Conservation (phyloP, 2,329 filamentous ascomycete genomes). For the Gliomastix tumulicola region DNA sequence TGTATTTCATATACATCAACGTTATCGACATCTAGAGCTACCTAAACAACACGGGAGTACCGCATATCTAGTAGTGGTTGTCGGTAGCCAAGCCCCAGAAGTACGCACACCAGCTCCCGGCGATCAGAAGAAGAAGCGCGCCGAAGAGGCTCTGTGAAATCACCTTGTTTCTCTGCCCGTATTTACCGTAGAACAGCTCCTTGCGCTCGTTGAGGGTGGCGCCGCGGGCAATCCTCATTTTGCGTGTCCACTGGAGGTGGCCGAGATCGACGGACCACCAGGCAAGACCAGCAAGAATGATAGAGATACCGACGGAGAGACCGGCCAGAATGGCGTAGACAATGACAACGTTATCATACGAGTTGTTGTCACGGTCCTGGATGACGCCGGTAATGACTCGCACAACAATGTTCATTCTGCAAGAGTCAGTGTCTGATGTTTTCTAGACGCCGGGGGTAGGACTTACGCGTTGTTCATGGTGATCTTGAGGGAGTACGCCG, state of each 20-base stretch:
- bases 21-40: no score
- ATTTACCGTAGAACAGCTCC: constrained; percentile 19
- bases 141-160: constrained; percentile 6
- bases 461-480: constrained; percentile 38
- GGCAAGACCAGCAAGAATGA: constrained; percentile 23
- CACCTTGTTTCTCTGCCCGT: constrained; percentile 3
- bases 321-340: constrained; percentile 40
- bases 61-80: constrained; percentile 26
- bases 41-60: no score
- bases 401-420: constrained; percentile 44
- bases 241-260: constrained; percentile 41
- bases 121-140: constrained; percentile 33
- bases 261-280: constrained; percentile 28
- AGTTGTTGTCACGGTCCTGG: constrained; percentile 42
- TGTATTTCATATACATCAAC: no score
- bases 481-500: constrained; percentile 43
- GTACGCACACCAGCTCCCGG: constrained; percentile 48
- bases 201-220: constrained; percentile 31
- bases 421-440: no score
- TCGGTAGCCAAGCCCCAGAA: constrained; percentile 54
- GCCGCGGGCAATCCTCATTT: constrained; percentile 29
- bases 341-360: constrained; percentile 38
- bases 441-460: neutral
- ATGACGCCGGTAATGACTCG: constrained; percentile 41
- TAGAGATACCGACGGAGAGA: constrained; percentile 29